Evolutionary conservation across 176 grass and related monocot genomes (phyloP).

Genomic region (Stipa capillata): DNA sequence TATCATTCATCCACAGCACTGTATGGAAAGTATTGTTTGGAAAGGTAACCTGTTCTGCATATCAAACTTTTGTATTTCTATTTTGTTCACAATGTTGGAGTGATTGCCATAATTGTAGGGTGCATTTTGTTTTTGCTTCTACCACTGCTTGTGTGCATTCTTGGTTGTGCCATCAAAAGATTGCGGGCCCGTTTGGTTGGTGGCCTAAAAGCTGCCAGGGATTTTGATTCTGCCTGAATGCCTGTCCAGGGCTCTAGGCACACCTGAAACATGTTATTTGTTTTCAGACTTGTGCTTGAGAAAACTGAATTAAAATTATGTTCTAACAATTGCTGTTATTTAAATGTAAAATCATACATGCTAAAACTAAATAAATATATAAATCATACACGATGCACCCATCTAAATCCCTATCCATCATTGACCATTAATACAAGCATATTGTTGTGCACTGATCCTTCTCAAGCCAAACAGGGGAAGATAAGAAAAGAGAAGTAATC

Average conservation of each 20-base stretch:
- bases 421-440: too few relatives aligned
- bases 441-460: too few relatives aligned
- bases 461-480: too few relatives aligned
- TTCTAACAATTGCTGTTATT: not conserved
- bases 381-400: too few relatives aligned
- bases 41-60: conserved; percentile 58
- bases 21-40: conserved; percentile 99
- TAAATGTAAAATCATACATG: not conserved
- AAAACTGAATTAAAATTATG: not conserved
- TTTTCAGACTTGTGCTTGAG: not conserved
- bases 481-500: too few relatives aligned
- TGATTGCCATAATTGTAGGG: not conserved
- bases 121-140: not conserved
- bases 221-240: not conserved
- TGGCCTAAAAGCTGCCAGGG: not conserved
- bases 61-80: not conserved
- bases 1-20: conserved; percentile 95
- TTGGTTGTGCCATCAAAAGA: not conserved
- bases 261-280: not conserved
- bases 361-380: not conserved
- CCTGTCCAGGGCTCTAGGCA: conserved; percentile 4
- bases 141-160: not conserved
- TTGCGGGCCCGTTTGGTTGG: not conserved
- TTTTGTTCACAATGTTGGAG: not conserved
- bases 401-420: too few relatives aligned